phyloP scores from a whole-genome alignment of 352 stramenopile genomes.

The Phytophthora lateralis region DNA sequence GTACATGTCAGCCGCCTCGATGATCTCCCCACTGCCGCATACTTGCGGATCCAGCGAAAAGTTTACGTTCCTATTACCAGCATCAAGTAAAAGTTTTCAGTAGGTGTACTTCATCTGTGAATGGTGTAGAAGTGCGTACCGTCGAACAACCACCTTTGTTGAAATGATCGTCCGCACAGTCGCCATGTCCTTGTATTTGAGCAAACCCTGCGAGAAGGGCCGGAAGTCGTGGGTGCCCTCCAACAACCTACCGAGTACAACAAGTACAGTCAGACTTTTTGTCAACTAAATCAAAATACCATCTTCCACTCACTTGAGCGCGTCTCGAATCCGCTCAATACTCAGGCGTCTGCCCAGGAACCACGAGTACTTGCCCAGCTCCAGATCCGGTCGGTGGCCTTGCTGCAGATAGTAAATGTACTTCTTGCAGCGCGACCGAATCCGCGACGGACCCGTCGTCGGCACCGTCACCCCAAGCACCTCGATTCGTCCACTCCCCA shows the following conservation, averaged over 20 bases:
- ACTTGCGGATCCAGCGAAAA: constrained; percentile 69
- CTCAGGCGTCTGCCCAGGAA: constrained; percentile 78
- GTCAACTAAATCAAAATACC: neutral
- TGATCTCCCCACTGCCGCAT: constrained; percentile 61
- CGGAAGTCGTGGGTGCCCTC: constrained; percentile 82
- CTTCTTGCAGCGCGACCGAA: constrained; percentile 87
- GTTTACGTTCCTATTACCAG: constrained; percentile 58
- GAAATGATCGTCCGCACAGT: constrained; percentile 76
- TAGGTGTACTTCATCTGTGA: neutral
- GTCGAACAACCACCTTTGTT: constrained; percentile 59
- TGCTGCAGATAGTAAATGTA: constrained; percentile 92
- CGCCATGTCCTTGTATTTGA: constrained; percentile 61
- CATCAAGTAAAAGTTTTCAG: neutral
- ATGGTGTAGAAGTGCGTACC: constrained; percentile 29
- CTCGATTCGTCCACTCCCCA: constrained; percentile 48
- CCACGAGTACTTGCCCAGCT: constrained; percentile 81
- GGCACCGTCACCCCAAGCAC: constrained; percentile 50
- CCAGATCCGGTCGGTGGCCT: constrained; percentile 67
- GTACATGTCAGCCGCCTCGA: constrained; percentile 49
- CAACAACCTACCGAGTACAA: constrained; percentile 44
- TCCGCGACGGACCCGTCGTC: constrained; percentile 50
- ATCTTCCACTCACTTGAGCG: constrained; percentile 46
- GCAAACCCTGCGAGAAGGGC: constrained; percentile 78
- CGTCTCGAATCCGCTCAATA: constrained; percentile 63
- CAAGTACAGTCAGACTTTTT: constrained; percentile 7